Base-by-base conservation (phyloP, 208 protist species). In the Dictyostelium gargantuum region DNA sequence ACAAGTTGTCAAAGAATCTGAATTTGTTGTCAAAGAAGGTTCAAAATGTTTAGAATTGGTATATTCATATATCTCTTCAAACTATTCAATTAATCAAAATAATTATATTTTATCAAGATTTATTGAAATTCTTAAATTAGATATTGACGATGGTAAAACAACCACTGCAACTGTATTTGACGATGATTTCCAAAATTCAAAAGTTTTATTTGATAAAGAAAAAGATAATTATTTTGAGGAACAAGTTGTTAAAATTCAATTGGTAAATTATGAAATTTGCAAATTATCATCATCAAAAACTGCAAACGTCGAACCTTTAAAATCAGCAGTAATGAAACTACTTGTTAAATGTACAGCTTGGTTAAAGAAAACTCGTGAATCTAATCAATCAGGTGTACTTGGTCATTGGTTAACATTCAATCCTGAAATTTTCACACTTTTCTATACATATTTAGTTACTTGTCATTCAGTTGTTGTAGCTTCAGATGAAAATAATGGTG, bases 131-230 rank as follows among this genome's bases (percentile, higher is more conserved):
- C 40, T 70, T 26, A 70, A 70, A 42, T 42, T 70, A 23, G 23
- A 70, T 40, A 21, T 10, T 58, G 9, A 58, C 26, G 10, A 52
- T 26, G 1, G 26, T n/a, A 1, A 58, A 29, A 23, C 6, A 56
- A 56, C 50, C 21, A n/a, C 52, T 26, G 13, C 54, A 61, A 75
- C 19, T 15, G 66, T 86, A 23, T 89, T 68, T 35, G 15, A 50
- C 21, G 6, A 46, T n/a, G 76, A 76, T 38, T 92, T 85, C n/a
- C 50, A 84, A 63, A 74, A 73, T 29, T 63, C 56, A 10, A 81
- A 46, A 61, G 61, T 68, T 48, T 46, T 92, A n/a, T 92, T 92
- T 50, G 86, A 92, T 23, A 92, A 92, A 26, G 86, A 92, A 76
- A 32, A 92, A 50, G 86, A 92, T 42, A 92, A 92, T 23, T 84